Conservation (phyloP, 163 green algal species). For the Scenedesmus sp. region DNA sequence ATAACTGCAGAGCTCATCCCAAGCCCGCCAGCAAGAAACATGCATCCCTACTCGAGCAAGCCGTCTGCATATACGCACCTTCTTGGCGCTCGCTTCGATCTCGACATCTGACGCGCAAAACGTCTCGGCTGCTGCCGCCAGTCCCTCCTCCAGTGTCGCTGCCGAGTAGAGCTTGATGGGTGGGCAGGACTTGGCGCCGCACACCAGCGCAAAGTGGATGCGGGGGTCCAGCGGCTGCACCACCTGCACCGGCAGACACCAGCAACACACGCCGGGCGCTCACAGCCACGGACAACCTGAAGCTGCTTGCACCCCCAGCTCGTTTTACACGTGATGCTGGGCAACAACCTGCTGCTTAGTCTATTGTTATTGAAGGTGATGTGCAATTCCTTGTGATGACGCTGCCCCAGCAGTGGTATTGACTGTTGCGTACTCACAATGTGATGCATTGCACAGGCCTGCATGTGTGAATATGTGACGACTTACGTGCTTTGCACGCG, state of each 20-base stretch:
- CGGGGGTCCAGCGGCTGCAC: conserved; percentile 82
- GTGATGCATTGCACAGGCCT: not conserved
- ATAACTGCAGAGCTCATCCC: too few relatives aligned
- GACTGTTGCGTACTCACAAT: not conserved
- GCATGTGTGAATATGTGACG: not conserved
- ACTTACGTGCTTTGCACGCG: conserved; percentile 65
- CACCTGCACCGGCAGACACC: conserved; percentile 39
- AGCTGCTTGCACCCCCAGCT: too few relatives aligned
- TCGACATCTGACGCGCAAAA: conserved; percentile 79
- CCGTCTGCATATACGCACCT: not conserved
- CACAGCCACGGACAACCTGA: too few relatives aligned
- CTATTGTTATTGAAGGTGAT: too few relatives aligned
- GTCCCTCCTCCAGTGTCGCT: conserved; percentile 84
- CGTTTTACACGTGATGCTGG: too few relatives aligned
- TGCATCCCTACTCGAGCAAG: too few relatives aligned
- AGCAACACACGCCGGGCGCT: too few relatives aligned
- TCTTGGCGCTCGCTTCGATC: conserved; percentile 62
- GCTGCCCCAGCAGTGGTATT: too few relatives aligned
- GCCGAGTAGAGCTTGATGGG: conserved; percentile 92
- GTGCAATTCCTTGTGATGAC: too few relatives aligned
- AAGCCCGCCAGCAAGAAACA: too few relatives aligned
- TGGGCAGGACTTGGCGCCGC: conserved; percentile 93
- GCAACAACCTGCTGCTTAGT: not conserved
- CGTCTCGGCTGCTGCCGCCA: conserved; percentile 69
- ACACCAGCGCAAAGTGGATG: conserved; percentile 98